phyloP scores from a whole-genome alignment of 2,329 filamentous ascomycete genomes.

The Septoria linicola region DNA sequence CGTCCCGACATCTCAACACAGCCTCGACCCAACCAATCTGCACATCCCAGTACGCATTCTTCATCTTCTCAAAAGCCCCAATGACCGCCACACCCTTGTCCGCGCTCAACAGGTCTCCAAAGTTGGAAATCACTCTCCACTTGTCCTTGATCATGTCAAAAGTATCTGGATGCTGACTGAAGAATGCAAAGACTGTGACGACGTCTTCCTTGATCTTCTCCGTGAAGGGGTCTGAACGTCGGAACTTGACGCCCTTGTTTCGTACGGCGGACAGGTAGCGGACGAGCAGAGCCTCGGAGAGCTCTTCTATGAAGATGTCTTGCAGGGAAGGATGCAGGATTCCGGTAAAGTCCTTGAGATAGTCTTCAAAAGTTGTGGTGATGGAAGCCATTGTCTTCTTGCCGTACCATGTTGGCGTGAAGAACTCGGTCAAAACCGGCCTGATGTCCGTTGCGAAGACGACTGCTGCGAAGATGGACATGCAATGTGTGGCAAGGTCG shows the following conservation, averaged over 20 bases:
- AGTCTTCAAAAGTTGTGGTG: constrained; percentile 92
- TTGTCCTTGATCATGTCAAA: constrained; percentile 78
- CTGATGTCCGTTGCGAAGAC: constrained; percentile 88
- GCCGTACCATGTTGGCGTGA: constrained; percentile 85
- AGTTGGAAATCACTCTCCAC: constrained; percentile 86
- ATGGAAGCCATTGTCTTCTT: constrained; percentile 88
- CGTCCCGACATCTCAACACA: constrained; percentile 80
- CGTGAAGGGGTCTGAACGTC: constrained; percentile 78
- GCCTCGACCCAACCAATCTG: constrained; percentile 95
- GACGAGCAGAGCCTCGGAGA: constrained; percentile 85
- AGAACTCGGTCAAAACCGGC: constrained; percentile 76
- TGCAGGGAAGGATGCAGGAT: constrained; percentile 83
- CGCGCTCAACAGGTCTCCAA: constrained; percentile 72
- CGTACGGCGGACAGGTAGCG: constrained; percentile 80
- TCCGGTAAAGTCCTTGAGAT: constrained; percentile 76
- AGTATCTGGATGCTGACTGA: constrained; percentile 66
- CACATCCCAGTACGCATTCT: constrained; percentile 86
- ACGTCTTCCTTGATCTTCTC: constrained; percentile 95
- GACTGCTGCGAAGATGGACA: constrained; percentile 79
- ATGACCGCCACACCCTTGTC: constrained; percentile 71
- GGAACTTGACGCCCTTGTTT: constrained; percentile 89
- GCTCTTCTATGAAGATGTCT: constrained; percentile 90
- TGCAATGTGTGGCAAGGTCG: constrained; percentile 90
- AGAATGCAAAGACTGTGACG: constrained; percentile 85
- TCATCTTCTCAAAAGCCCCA: constrained; percentile 79